Conservation (phyloP, 1,139 yeast species). For the Debaryomyces coudertii region DNA sequence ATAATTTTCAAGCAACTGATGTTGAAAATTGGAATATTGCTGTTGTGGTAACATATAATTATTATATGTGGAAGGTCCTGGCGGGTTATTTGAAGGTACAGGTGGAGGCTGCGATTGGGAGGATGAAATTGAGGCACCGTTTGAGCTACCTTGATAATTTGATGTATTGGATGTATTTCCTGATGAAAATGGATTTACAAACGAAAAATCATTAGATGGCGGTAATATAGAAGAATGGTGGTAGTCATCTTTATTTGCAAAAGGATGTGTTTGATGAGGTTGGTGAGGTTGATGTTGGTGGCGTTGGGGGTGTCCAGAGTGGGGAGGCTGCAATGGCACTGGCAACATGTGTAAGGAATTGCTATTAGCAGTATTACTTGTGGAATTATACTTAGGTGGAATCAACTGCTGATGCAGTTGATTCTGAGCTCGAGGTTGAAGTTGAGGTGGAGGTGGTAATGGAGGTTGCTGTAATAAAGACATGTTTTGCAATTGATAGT, state of each 20-base stretch:
- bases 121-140: background rate
- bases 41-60: constrained; percentile 4
- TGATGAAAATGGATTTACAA: constrained; percentile 5
- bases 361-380: background rate
- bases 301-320: constrained; percentile 14
- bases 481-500: constrained; percentile 50
- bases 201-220: constrained; percentile 6
- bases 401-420: constrained; percentile 11
- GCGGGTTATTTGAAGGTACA: background rate
- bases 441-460: constrained; percentile 10
- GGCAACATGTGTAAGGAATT: constrained; percentile 9
- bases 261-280: background rate
- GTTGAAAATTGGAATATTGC: constrained; percentile 8
- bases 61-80: background rate
- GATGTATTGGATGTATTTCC: constrained; percentile 2
- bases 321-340: constrained; percentile 10
- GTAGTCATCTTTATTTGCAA: constrained; percentile 3
- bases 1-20: constrained; percentile 2
- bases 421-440: constrained; percentile 11
- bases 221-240: background rate
- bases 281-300: constrained; percentile 10
- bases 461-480: constrained; percentile 28
- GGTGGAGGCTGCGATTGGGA: background rate
- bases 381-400: constrained; percentile 8
- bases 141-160: background rate